phyloP scores from a whole-genome alignment of 2,329 filamentous ascomycete species.

The Xylariales sp. region DNA sequence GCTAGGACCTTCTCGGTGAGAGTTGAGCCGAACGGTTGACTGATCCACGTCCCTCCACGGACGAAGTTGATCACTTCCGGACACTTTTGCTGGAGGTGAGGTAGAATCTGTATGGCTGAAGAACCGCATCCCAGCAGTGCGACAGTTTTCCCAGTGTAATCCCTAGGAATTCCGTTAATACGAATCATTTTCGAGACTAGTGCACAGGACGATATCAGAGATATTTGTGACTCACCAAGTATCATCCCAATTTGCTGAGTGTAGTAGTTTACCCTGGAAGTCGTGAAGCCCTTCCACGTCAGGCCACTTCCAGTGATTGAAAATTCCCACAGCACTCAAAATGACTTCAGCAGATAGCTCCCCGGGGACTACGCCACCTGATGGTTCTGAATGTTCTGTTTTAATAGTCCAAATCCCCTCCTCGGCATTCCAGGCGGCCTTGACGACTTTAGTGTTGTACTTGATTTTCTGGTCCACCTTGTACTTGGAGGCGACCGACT shows the following conservation, averaged over 20 bases:
- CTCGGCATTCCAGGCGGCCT: neutral
- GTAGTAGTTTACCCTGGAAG: neutral
- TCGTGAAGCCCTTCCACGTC: neutral
- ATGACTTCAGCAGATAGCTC: neutral
- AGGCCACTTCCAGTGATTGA: constrained; percentile 2
- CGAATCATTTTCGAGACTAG: too few species aligned
- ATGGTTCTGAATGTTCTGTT: neutral
- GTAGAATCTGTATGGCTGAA: neutral
- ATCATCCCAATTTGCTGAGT: constrained; percentile 1
- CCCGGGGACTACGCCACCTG: neutral
- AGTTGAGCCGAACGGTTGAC: too few species aligned
- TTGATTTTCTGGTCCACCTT: constrained; percentile 1
- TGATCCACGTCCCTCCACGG: too few species aligned
- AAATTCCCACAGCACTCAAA: neutral
- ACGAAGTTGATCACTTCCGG: too few species aligned
- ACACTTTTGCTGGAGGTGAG: constrained; percentile 1
- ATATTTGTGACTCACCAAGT: neutral
- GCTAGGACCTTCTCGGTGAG: too few species aligned
- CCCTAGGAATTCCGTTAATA: too few species aligned
- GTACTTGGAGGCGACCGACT: neutral
- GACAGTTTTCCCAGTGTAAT: too few species aligned
- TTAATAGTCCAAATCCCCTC: neutral
- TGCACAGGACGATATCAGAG: too few species aligned
- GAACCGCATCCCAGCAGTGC: neutral
- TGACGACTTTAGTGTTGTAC: neutral